Evolutionary conservation across 768 basidiomycete genomes (phyloP).

Genomic region (Xerocomellus chrysenteron): DNA sequence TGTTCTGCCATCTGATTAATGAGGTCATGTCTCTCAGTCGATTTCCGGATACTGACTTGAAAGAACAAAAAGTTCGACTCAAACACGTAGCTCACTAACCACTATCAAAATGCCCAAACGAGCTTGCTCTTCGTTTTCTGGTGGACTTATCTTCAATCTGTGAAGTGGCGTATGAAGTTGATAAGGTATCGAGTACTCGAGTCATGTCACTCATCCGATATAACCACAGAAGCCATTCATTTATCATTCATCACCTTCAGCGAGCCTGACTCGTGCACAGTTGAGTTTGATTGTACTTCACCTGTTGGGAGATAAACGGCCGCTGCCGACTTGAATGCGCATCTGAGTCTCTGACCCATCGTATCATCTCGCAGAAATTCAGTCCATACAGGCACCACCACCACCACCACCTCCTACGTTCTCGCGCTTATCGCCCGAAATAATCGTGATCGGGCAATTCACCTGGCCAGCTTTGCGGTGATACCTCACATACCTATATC

Average conservation of each 20-base stretch:
- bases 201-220: constrained; percentile 18
- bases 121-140: neutral
- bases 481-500: constrained; percentile 13
- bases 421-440: constrained; percentile 2
- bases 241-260: neutral
- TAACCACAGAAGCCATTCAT: constrained; percentile 16
- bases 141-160: neutral
- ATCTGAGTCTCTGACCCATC: constrained; percentile 4
- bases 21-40: neutral
- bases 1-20: constrained; percentile 5
- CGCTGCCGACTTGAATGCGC: neutral
- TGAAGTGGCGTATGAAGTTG: neutral
- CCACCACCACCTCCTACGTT: neutral
- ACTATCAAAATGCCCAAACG: constrained; percentile 7
- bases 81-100: neutral
- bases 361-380: neutral
- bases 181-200: constrained; percentile 13
- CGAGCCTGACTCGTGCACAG: constrained; percentile 9
- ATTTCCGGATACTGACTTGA: constrained; percentile 7
- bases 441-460: neutral
- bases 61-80: constrained; percentile 2
- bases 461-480: constrained; percentile 2
- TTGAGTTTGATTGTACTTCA: constrained; percentile 11
- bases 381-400: neutral
- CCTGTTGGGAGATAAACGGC: constrained; percentile 11